Percentiles rank a stretch among this genome's conserved stretches.
These are phyloP conservation scores for Dryadomyces quercivorus DNA, from an alignment of 2,329 filamentous ascomycete genomes.

Conservation along the genomic window DNA sequence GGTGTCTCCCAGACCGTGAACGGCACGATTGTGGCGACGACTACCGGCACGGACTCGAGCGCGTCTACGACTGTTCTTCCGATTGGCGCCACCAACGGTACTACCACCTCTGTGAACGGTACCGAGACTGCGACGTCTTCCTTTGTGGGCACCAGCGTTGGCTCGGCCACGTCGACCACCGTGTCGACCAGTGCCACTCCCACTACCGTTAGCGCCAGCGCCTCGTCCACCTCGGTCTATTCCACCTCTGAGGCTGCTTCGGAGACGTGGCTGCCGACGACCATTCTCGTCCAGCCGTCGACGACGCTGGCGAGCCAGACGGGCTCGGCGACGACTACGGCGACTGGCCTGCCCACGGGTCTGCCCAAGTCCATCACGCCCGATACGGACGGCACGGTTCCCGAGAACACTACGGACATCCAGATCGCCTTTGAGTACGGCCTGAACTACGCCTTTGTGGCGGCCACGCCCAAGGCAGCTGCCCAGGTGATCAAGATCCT, in stretches of 20 bases:
- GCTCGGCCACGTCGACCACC: not conserved
- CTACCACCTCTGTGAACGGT: not conserved
- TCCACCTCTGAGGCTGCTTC: not conserved
- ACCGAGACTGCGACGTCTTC: not conserved
- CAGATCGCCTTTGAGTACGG: constrained; percentile 75
- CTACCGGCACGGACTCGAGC: too few relatives aligned
- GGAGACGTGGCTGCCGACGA: constrained; percentile 40
- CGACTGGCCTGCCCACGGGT: constrained; percentile 47
- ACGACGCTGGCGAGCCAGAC: constrained; percentile 26
- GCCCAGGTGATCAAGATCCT: constrained; percentile 76
- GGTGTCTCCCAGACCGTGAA: not conserved
- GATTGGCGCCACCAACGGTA: too few relatives aligned
- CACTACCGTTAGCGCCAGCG: constrained; percentile 3
- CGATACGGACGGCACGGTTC: constrained; percentile 38
- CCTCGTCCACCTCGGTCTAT: not conserved
- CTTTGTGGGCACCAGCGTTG: not conserved
- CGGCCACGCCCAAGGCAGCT: constrained; percentile 56
- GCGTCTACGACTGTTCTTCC: too few relatives aligned
- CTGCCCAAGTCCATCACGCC: constrained; percentile 70
- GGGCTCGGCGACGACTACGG: constrained; percentile 26
- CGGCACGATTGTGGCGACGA: not conserved
- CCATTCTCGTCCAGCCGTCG: constrained; percentile 43
- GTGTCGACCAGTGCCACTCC: not conserved
- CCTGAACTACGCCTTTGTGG: constrained; percentile 78
- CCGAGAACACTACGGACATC: constrained; percentile 56